phyloP scores from a whole-genome alignment of 352 stramenopile genomes.

The Saprolegnia diclina region DNA sequence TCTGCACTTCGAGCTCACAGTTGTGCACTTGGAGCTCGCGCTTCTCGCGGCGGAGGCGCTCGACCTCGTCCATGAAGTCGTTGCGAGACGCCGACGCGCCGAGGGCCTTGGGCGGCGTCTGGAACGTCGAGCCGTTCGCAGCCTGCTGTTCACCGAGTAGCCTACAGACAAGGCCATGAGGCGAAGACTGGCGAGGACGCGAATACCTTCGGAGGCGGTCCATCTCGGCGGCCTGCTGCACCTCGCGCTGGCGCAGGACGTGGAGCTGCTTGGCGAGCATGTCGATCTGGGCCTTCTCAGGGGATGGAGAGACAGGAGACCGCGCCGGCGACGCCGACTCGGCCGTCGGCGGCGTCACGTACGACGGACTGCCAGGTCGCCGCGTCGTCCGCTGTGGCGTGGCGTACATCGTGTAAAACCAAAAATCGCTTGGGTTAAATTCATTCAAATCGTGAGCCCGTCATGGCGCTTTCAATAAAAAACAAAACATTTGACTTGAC shows the following conservation, averaged over 20 bases:
- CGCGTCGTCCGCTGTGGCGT: background rate
- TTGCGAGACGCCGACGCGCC: background rate
- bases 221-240: slow-evolving; percentile 2
- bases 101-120: slow-evolving; percentile 7
- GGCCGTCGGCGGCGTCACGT: background rate
- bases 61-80: slow-evolving; percentile 20
- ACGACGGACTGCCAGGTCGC: background rate
- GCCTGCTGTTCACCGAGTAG: background rate
- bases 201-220: slow-evolving; percentile 12
- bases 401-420: background rate
- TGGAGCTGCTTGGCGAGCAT: slow-evolving; percentile 8
- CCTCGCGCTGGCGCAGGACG: slow-evolving; percentile 12
- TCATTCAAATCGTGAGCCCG: background rate
- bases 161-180: slow-evolving; percentile 9
- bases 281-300: background rate
- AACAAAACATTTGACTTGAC: background rate
- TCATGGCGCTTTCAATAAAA: background rate
- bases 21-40: slow-evolving; percentile 16
- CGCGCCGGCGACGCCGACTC: background rate
- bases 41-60: slow-evolving; percentile 16
- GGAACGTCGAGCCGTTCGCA: background rate
- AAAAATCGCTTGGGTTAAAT: background rate
- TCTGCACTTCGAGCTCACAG: slow-evolving; percentile 18
- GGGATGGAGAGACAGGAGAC: background rate
- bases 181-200: background rate